Percentiles rank a stretch among this genome's conserved stretches.
phyloP scores from a whole-genome alignment of 139 green algal species.

The Auxenochlorella pyrenoidosa region DNA sequence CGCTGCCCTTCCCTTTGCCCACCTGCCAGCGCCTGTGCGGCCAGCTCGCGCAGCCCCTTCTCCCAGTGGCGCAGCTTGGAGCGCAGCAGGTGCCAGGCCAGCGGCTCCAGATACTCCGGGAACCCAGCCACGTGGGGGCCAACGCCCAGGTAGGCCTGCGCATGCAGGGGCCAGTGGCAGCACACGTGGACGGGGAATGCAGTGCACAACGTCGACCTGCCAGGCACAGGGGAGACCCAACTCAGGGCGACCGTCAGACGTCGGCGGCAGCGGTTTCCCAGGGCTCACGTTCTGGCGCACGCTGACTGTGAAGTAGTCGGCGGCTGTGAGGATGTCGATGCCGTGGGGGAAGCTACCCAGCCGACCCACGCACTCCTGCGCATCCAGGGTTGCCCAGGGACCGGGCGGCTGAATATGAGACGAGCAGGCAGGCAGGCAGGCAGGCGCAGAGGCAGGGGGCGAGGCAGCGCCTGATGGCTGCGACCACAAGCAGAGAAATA shows the following conservation, averaged over 20 bases:
- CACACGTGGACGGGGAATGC: too few relatives aligned
- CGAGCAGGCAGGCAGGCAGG: not conserved
- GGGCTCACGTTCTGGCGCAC: constrained; percentile 46
- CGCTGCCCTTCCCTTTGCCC: too few relatives aligned
- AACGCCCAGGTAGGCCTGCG: constrained; percentile 75
- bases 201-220: too few relatives aligned
- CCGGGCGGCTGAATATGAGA: not conserved
- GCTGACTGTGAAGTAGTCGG: constrained; percentile 93
- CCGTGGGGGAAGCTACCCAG: constrained; percentile 89
- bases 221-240: too few relatives aligned
- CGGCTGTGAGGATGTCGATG: constrained; percentile 89
- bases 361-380: constrained; percentile 93
- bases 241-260: too few relatives aligned
- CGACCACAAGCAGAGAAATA: too few relatives aligned
- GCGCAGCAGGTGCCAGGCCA: constrained; percentile 84
- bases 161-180: not conserved
- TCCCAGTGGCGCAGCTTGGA: constrained; percentile 95
- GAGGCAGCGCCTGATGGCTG: not conserved
- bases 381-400: not conserved
- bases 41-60: constrained; percentile 77
- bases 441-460: not conserved
- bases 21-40: constrained; percentile 69
- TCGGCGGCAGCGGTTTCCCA: too few relatives aligned
- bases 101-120: constrained; percentile 61
- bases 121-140: constrained; percentile 65